Evolutionary conservation across 2,329 filamentous ascomycete species (phyloP).

Genomic region (Sodiomyces alkalinus): DNA sequence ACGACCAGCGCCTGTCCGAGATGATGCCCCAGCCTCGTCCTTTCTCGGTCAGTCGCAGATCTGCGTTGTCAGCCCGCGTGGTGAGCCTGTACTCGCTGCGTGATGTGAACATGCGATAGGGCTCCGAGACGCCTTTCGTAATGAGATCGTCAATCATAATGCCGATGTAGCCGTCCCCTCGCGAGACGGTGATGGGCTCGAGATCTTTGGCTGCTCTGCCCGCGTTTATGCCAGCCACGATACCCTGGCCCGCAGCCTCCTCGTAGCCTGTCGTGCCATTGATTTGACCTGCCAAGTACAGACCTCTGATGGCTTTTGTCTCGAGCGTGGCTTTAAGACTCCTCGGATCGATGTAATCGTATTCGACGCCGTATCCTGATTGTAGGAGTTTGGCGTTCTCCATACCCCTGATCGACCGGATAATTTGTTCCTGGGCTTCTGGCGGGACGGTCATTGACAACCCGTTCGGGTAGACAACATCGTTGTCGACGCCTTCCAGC

Average conservation of each 20-base stretch:
- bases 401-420: slow-evolving; percentile 78
- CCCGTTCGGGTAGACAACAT: slow-evolving; percentile 90
- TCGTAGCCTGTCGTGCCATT: slow-evolving; percentile 98
- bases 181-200: slow-evolving; percentile 50
- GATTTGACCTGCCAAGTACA: slow-evolving; percentile 91
- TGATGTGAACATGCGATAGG: slow-evolving; percentile 96
- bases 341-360: slow-evolving; percentile 94
- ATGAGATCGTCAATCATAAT: slow-evolving; percentile 98
- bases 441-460: slow-evolving; percentile 93
- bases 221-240: slow-evolving; percentile 87
- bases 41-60: slow-evolving; percentile 66
- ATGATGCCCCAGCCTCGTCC: slow-evolving; percentile 68
- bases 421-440: slow-evolving; percentile 68
- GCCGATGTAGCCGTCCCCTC: slow-evolving; percentile 89
- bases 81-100: slow-evolving; percentile 92
- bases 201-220: slow-evolving; percentile 61
- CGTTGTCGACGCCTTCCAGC: slow-evolving; percentile 81
- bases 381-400: slow-evolving; percentile 87
- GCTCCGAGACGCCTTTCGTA: slow-evolving; percentile 92
- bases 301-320: slow-evolving; percentile 76
- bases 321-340: slow-evolving; percentile 79
- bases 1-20: slow-evolving; percentile 60
- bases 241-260: slow-evolving; percentile 85
- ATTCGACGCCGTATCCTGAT: slow-evolving; percentile 92
- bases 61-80: slow-evolving; percentile 85